phyloP scores from a whole-genome alignment of 768 basidiomycete species.

The Amanita brunnescens region DNA sequence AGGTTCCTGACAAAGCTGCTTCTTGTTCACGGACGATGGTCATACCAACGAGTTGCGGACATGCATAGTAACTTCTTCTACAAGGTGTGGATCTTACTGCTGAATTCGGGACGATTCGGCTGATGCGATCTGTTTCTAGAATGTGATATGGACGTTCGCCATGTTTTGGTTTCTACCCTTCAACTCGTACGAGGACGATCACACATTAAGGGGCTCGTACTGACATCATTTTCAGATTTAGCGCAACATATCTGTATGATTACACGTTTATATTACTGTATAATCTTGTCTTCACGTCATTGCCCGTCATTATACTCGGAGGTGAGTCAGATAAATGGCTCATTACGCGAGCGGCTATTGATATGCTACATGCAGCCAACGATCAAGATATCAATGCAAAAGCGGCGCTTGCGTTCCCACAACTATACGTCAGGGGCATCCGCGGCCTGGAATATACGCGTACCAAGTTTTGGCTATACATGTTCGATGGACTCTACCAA shows the following conservation, averaged over 20 bases:
- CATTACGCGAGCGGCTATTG: not conserved
- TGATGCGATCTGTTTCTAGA: conserved; percentile 33
- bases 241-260: conserved; percentile 90
- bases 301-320: conserved; percentile 87
- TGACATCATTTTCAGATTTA: conserved; percentile 50
- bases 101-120: not conserved
- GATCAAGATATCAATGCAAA: conserved; percentile 92
- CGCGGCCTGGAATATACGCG: conserved; percentile 90
- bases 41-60: conserved; percentile 90
- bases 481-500: conserved; percentile 92
- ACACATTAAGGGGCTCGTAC: not conserved
- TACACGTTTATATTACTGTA: conserved; percentile 90
- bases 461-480: conserved; percentile 88
- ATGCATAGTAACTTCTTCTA: conserved; percentile 99
- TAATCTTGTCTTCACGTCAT: conserved; percentile 88
- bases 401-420: conserved; percentile 87
- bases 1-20: conserved; percentile 86
- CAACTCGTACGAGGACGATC: conserved; percentile 31
- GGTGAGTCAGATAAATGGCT: conserved; percentile 33
- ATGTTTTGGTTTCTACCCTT: conserved; percentile 93
- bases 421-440: conserved; percentile 93
- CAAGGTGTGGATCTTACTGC: conserved; percentile 49
- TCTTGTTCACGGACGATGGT: conserved; percentile 94
- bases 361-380: conserved; percentile 46
- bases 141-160: conserved; percentile 87